These are phyloP conservation scores for Solanum lycopersicoides DNA, from an alignment of 257 asterid species.

Conservation along the genomic window DNA sequence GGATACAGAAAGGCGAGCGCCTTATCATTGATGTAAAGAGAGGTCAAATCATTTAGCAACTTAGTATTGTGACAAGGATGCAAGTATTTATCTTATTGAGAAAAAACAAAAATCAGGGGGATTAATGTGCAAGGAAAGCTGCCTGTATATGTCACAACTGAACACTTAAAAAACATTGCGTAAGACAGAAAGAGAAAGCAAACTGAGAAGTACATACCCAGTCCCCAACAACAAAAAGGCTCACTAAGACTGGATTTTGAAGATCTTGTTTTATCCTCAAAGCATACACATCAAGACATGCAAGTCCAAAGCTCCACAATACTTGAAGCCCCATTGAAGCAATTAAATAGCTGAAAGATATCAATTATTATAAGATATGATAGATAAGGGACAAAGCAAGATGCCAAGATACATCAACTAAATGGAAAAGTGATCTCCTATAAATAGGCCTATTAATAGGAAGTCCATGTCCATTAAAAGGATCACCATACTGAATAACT, in stretches of 20 bases:
- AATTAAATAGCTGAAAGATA: constrained; percentile 62
- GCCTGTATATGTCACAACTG: background rate
- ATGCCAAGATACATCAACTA: background rate
- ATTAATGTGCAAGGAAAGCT: background rate
- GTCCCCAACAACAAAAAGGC: constrained; percentile 91
- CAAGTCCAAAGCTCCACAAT: constrained; percentile 92
- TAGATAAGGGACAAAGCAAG: background rate
- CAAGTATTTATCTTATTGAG: background rate
- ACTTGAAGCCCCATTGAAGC: constrained; percentile 97
- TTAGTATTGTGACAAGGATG: background rate
- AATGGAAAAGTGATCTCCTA: background rate
- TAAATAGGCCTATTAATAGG: background rate
- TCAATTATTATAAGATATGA: background rate
- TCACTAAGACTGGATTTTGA: constrained; percentile 67
- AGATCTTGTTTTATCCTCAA: constrained; percentile 70
- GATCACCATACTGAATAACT: background rate
- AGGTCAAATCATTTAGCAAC: background rate
- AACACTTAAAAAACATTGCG: background rate
- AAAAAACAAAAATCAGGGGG: background rate
- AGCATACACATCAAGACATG: constrained; percentile 73
- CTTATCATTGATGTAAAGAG: background rate
- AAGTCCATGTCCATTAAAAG: background rate
- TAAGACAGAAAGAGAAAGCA: background rate
- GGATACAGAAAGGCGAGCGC: background rate
- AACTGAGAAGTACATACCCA: constrained; percentile 47